Conservation (phyloP, 164 flowering plant species). For the Warburgia ugandensis region DNA sequence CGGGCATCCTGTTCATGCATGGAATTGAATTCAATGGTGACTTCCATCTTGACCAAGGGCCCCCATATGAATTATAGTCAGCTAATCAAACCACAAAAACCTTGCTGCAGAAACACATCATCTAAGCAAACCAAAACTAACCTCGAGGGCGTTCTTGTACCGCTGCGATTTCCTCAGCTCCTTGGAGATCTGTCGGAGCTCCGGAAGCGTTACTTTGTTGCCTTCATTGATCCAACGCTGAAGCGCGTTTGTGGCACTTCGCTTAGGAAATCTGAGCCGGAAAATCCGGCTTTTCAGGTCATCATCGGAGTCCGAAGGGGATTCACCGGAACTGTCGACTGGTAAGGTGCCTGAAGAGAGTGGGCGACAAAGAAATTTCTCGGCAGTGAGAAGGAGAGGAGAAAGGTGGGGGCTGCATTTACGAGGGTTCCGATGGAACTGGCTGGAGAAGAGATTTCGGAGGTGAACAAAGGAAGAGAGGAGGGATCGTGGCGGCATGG, state of each 20-base stretch:
- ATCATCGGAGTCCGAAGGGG: not conserved
- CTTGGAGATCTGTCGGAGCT: slow-evolving; percentile 58
- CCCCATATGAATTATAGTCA: not conserved
- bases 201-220: slow-evolving; percentile 29
- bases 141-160: slow-evolving; percentile 97
- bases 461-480: no score
- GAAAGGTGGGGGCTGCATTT: slow-evolving; percentile 3
- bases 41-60: not conserved
- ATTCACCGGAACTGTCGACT: slow-evolving; percentile 1
- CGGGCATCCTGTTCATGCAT: no score
- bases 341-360: slow-evolving; percentile 12
- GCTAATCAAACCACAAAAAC: not conserved
- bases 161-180: slow-evolving; percentile 67
- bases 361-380: not conserved
- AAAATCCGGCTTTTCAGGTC: slow-evolving; percentile 45
- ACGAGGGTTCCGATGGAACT: not conserved
- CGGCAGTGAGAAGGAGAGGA: not conserved
- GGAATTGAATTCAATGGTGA: no score
- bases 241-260: slow-evolving; percentile 57
- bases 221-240: slow-evolving; percentile 80
- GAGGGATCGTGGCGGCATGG: no score
- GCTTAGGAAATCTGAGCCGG: slow-evolving; percentile 69
- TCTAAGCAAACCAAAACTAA: slow-evolving; percentile 11
- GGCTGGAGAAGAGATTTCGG: no score
- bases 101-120: not conserved